These are phyloP conservation scores for Xylaria sp. DNA, from an alignment of 2,329 filamentous ascomycete species.

Conservation along the genomic window DNA sequence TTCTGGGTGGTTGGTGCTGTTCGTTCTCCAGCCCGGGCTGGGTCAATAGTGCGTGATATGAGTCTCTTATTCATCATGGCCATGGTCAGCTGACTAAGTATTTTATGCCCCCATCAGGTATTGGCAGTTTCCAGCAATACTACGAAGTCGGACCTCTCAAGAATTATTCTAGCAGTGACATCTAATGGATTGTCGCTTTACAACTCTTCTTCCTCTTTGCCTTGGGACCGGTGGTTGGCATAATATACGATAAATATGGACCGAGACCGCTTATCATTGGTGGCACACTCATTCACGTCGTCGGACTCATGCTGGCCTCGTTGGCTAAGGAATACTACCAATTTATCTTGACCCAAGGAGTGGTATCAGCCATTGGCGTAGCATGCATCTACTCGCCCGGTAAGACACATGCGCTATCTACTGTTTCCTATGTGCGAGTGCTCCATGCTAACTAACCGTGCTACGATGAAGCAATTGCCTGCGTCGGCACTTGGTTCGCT, in stretches of 20 bases:
- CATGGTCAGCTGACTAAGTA: not conserved
- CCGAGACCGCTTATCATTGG: constrained; percentile 7
- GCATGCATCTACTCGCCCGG: constrained; percentile 5
- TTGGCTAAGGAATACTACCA: constrained; percentile 10
- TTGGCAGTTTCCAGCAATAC: constrained; percentile 18
- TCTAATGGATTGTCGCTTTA: constrained; percentile 2
- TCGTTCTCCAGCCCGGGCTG: constrained; percentile 19
- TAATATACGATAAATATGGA: constrained; percentile 14
- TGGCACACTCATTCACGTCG: not conserved
- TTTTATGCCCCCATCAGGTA: not conserved
- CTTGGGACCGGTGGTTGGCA: constrained; percentile 6
- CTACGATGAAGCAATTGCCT: not conserved
- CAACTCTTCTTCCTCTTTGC: constrained; percentile 23
- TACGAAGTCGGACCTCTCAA: constrained; percentile 8
- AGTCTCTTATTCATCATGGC: no score
- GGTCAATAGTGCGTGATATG: not conserved
- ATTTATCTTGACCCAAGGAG: constrained; percentile 14
- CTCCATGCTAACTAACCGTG: not conserved
- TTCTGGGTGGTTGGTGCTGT: constrained; percentile 16
- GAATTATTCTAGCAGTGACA: not conserved
- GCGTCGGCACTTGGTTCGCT: constrained; percentile 15
- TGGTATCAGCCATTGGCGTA: constrained; percentile 11
- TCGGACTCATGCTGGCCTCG: constrained; percentile 16
- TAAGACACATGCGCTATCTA: not conserved
- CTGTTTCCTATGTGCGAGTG: not conserved